Percentiles rank a stretch among this genome's conserved stretches.
Conservation (phyloP, 2,329 filamentous ascomycete species). For the Furcasterigmium furcatum region DNA sequence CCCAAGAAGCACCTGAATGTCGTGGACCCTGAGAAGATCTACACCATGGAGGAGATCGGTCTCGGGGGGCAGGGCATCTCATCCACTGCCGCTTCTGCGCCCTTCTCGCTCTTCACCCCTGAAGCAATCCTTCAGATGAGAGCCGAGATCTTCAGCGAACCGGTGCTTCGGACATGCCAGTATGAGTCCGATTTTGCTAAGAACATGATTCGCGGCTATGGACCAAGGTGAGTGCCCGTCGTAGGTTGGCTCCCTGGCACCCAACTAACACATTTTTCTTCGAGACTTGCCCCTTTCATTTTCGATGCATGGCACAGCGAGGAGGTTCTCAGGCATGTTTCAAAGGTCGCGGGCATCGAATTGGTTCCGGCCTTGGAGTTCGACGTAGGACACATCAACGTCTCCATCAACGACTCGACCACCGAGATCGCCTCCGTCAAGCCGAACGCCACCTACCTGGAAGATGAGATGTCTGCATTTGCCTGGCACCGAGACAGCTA, state of each 20-base stretch:
- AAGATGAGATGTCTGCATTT: conserved; percentile 52
- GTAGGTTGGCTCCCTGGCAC: too few relatives aligned
- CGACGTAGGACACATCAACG: conserved; percentile 53
- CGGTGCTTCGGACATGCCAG: conserved; percentile 52
- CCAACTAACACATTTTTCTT: not conserved
- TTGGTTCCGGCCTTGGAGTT: conserved; percentile 50
- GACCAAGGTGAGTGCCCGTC: conserved; percentile 38
- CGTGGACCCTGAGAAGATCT: conserved; percentile 44
- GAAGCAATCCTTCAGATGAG: conserved; percentile 62
- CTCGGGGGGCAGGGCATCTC: conserved; percentile 57
- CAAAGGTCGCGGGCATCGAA: conserved; percentile 50
- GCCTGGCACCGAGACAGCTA: conserved; percentile 65
- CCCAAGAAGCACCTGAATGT: conserved; percentile 53
- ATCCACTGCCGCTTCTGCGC: conserved; percentile 59
- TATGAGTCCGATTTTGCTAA: conserved; percentile 42
- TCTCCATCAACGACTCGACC: conserved; percentile 28
- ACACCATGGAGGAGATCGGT: conserved; percentile 62
- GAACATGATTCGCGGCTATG: conserved; percentile 51
- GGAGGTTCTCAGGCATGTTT: conserved; percentile 41
- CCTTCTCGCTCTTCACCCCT: conserved; percentile 60
- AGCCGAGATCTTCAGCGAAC: conserved; percentile 55
- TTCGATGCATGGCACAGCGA: conserved; percentile 45
- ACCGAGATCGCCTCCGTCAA: conserved; percentile 29
- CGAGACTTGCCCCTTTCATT: conserved; percentile 57
- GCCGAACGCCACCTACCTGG: conserved; percentile 35